phyloP scores from a whole-genome alignment of 305 asterid species.

The Petunia hybrid region DNA sequence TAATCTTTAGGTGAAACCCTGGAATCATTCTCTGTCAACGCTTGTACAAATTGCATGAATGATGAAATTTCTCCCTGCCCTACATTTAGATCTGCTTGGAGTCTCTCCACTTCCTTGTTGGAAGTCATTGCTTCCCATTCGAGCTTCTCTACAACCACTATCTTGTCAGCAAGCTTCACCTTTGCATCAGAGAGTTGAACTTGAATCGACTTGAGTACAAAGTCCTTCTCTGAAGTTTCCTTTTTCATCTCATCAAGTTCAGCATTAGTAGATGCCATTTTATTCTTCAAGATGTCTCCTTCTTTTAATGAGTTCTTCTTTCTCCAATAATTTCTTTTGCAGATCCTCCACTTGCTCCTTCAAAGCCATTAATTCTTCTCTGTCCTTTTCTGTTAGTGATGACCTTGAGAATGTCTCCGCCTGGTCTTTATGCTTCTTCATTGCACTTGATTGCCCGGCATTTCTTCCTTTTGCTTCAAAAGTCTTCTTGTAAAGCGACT shows the following conservation, averaged over 20 bases:
- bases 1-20: conserved; percentile 47
- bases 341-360: conserved; percentile 75
- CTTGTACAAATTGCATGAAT: conserved; percentile 65
- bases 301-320: conserved; percentile 73
- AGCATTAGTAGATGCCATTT: conserved; percentile 53
- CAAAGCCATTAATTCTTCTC: conserved; percentile 70
- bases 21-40: conserved; percentile 54
- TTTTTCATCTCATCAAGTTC: conserved; percentile 57
- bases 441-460: conserved; percentile 52
- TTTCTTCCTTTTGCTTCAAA: conserved; percentile 55
- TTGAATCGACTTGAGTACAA: conserved; percentile 66
- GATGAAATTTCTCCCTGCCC: conserved; percentile 70
- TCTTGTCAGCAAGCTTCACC: conserved; percentile 96
- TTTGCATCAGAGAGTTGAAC: conserved; percentile 81
- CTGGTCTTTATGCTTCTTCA: conserved; percentile 62
- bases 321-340: conserved; percentile 69
- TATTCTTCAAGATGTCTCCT: conserved; percentile 60
- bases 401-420: conserved; percentile 63
- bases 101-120: conserved; percentile 68
- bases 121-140: conserved; percentile 87
- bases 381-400: conserved; percentile 66
- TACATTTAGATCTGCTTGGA: conserved; percentile 68
- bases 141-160: conserved; percentile 86
- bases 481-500: conserved; percentile 70
- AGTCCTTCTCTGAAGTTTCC: conserved; percentile 70